These are phyloP conservation scores for Yamadazyma kitorensis DNA, from an alignment of 805 yeast genomes.

Conservation along the genomic window DNA sequence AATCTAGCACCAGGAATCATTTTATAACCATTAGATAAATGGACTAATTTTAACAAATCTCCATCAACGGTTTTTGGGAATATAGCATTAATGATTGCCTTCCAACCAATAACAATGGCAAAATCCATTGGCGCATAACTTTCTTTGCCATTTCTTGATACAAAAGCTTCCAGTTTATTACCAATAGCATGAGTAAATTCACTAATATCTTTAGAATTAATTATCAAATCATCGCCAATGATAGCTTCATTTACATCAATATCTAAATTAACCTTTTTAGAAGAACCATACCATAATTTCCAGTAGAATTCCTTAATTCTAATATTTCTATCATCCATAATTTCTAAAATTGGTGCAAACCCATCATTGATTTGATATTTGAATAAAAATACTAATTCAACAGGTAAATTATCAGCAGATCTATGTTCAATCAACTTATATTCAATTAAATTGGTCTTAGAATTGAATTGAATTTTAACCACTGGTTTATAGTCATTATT, in stretches of 20 bases:
- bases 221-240: constrained; percentile 63
- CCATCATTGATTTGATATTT: constrained; percentile 81
- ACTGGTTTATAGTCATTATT: constrained; percentile 70
- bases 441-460: constrained; percentile 54
- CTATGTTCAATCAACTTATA: constrained; percentile 83
- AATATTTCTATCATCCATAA: constrained; percentile 84
- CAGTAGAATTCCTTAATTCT: constrained; percentile 96
- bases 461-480: constrained; percentile 47
- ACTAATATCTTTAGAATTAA: constrained; percentile 74
- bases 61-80: constrained; percentile 97
- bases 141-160: constrained; percentile 77
- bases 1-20: constrained; percentile 92
- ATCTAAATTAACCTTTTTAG: constrained; percentile 58
- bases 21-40: constrained; percentile 89
- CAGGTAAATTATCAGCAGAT: constrained; percentile 73
- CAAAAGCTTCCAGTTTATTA: constrained; percentile 94
- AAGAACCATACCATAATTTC: constrained; percentile 88
- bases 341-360: constrained; percentile 92
- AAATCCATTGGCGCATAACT: constrained; percentile 98
- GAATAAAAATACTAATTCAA: constrained; percentile 74
- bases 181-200: constrained; percentile 97
- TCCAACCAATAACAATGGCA: constrained; percentile 98
- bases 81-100: constrained; percentile 95
- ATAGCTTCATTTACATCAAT: constrained; percentile 71
- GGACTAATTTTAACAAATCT: constrained; percentile 90